Conservation (phyloP, 2,329 filamentous ascomycete genomes). For the Botrytis porri region DNA sequence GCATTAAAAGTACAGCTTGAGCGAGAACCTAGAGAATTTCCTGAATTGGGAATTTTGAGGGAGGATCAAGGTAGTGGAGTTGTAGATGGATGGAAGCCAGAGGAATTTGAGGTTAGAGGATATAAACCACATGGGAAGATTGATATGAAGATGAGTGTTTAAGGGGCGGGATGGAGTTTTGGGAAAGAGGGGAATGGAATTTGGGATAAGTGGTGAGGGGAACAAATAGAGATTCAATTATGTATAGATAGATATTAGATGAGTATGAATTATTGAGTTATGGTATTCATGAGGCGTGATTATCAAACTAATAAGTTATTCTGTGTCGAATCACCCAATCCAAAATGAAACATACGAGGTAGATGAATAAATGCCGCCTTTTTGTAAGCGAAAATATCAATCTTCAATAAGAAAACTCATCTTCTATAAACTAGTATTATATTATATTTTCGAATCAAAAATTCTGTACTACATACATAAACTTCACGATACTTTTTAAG, state of each 20-base stretch:
- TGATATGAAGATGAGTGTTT: slow-evolving; percentile 97
- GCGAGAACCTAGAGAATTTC: slow-evolving; percentile 78
- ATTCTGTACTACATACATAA: no score
- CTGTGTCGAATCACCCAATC: no score
- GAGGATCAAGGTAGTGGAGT: slow-evolving; percentile 58
- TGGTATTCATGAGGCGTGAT: not conserved
- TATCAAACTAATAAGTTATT: no score
- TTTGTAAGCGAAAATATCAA: no score
- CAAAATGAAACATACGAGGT: no score
- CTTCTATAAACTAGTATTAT: no score
- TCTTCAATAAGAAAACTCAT: no score
- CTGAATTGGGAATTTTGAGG: slow-evolving; percentile 68
- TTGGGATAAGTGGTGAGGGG: not conserved
- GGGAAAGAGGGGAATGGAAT: not conserved
- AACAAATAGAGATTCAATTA: not conserved
- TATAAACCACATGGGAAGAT: slow-evolving; percentile 92
- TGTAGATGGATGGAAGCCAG: slow-evolving; percentile 86
- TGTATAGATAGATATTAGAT: not conserved
- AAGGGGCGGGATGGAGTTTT: not conserved
- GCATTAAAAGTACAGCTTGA: slow-evolving; percentile 77
- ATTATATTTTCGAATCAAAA: no score
- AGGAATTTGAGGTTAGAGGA: slow-evolving; percentile 82
- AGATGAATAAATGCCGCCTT: no score
- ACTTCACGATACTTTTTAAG: no score
- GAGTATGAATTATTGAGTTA: not conserved